phyloP scores from a whole-genome alignment of 1,284 basidiomycete genomes.

The Hypsizygus ulmarius region DNA sequence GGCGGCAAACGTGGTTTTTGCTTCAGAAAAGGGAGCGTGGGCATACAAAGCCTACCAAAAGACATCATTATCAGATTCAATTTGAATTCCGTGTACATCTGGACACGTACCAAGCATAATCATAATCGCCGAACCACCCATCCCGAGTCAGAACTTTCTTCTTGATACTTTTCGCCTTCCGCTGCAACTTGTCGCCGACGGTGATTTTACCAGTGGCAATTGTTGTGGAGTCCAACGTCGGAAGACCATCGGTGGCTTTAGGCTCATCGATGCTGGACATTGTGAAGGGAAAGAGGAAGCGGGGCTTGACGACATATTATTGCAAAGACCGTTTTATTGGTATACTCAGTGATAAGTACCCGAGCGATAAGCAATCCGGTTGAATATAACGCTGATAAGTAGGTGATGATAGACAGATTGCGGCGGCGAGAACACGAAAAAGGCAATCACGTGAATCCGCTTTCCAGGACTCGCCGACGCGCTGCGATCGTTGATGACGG shows the following conservation, averaged over 20 bases:
- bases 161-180: constrained; percentile 15
- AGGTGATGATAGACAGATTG: too few species aligned
- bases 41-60: constrained; percentile 52
- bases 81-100: too few species aligned
- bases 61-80: not conserved
- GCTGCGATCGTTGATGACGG: too few species aligned
- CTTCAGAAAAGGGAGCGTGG: constrained; percentile 54
- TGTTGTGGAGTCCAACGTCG: constrained; percentile 3
- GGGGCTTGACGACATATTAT: too few species aligned
- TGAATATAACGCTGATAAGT: too few species aligned
- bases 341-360: too few species aligned
- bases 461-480: too few species aligned
- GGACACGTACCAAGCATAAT: constrained; percentile 56
- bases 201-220: not conserved
- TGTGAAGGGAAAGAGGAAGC: not conserved
- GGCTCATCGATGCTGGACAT: constrained; percentile 10
- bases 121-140: constrained; percentile 79
- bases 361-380: too few species aligned
- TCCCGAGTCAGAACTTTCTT: constrained; percentile 42
- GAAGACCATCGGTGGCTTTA: constrained; percentile 1
- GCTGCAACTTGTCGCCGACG: not conserved
- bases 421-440: too few species aligned
- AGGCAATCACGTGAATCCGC: too few species aligned
- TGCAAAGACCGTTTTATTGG: too few species aligned
- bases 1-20: constrained; percentile 48